Evolutionary conservation across 1,139 yeast genomes (phyloP).

Genomic region (Yarrowia galli): DNA sequence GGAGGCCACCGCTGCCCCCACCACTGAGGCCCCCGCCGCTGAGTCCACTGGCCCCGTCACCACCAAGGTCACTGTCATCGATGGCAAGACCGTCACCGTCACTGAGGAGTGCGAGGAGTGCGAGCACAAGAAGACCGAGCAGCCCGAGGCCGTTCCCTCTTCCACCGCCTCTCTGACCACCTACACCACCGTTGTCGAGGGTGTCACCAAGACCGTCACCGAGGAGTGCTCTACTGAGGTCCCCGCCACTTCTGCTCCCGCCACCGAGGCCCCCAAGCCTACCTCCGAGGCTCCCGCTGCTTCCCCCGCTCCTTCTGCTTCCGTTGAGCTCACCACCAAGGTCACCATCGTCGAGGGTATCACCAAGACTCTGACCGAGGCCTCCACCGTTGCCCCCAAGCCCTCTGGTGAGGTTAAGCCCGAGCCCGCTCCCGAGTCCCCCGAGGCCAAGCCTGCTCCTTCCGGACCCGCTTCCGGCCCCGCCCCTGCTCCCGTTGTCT

Average conservation of each 20-base stretch:
- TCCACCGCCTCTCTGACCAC: conserved; percentile 27
- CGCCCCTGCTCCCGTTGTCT: conserved; percentile 25
- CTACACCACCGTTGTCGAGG: conserved; percentile 33
- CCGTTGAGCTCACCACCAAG: conserved; percentile 36
- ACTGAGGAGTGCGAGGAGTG: conserved; percentile 34
- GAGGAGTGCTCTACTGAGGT: conserved; percentile 35
- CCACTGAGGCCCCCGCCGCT: conserved; percentile 19
- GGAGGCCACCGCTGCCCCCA: conserved; percentile 21
- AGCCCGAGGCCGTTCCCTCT: conserved; percentile 2
- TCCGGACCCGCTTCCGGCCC: conserved; percentile 23
- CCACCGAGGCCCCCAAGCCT: conserved; percentile 12
- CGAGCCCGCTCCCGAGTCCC: conserved; percentile 21
- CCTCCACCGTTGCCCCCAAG: conserved; percentile 14
- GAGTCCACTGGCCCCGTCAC: conserved; percentile 12
- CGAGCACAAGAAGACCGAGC: conserved; percentile 25
- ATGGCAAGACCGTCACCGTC: conserved; percentile 23
- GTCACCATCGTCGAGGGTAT: conserved; percentile 29
- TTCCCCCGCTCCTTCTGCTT: conserved; percentile 28
- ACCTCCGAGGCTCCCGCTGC: conserved; percentile 33
- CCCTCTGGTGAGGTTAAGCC: conserved; percentile 21
- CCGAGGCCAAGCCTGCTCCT: conserved; percentile 21
- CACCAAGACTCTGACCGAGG: conserved; percentile 14
- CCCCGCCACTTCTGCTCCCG: not conserved
- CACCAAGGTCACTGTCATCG: conserved; percentile 27
- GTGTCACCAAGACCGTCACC: conserved; percentile 31